Percentiles rank a stretch among this genome's conserved stretches.
Conservation (phyloP, 495 filamentous ascomycete species). For the Chlorociboria aeruginascens region DNA sequence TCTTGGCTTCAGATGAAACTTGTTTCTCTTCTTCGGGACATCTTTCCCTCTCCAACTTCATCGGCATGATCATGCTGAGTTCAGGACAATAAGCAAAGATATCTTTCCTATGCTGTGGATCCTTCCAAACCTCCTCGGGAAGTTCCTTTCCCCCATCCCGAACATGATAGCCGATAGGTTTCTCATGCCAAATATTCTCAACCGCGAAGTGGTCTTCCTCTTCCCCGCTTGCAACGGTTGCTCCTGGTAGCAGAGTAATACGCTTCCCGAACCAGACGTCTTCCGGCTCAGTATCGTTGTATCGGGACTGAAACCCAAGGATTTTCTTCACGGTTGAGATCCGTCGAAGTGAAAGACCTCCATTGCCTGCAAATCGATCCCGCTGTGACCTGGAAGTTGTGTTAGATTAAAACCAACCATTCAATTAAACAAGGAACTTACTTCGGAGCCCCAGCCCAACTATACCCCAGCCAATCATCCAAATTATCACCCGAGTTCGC, state of each 20-base stretch:
- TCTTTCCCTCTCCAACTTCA: constrained; percentile 35
- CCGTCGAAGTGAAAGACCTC: constrained; percentile 37
- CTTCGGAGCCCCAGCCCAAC: constrained; percentile 38
- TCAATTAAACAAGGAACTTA: constrained; percentile 5
- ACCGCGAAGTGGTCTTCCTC: constrained; percentile 29
- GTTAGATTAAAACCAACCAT: background rate
- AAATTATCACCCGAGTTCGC: constrained; percentile 31
- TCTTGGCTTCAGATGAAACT: background rate
- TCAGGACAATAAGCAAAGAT: constrained; percentile 40
- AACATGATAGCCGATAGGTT: constrained; percentile 38
- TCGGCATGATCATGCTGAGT: constrained; percentile 34
- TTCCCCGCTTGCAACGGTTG: constrained; percentile 27
- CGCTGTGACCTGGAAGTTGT: constrained; percentile 13
- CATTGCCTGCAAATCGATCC: constrained; percentile 34
- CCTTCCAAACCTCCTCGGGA: constrained; percentile 28
- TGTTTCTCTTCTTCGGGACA: constrained; percentile 22
- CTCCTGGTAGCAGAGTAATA: constrained; percentile 29
- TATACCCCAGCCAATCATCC: constrained; percentile 35
- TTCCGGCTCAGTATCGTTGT: constrained; percentile 33
- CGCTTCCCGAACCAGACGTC: constrained; percentile 38
- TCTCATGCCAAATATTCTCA: constrained; percentile 30
- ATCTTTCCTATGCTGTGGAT: constrained; percentile 23
- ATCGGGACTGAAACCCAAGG: constrained; percentile 30
- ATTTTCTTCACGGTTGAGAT: constrained; percentile 30
- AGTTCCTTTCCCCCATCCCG: constrained; percentile 26